A percentile compares a stretch with the other conserved stretches of the same genome.
Evolutionary conservation across 306 rosid genomes (phyloP).

Genomic region (Casuarina cunninghamiana): DNA sequence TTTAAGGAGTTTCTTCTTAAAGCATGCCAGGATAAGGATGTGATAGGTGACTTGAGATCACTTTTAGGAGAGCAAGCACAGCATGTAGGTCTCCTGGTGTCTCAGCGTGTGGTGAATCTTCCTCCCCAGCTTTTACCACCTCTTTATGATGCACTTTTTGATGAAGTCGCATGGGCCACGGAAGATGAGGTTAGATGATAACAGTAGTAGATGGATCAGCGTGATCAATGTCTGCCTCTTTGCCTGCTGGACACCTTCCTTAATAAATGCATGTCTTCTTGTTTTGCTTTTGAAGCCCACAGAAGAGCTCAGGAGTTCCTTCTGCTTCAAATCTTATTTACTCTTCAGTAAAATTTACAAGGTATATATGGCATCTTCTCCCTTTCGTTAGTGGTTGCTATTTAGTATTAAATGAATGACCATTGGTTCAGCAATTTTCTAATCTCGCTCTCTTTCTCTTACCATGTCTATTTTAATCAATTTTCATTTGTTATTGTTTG

Average conservation of each 20-base stretch:
- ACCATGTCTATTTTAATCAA: neutral
- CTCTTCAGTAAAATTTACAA: slow-evolving; percentile 60
- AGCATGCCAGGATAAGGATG: slow-evolving; percentile 47
- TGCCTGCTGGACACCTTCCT: slow-evolving; percentile 15
- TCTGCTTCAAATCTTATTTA: slow-evolving; percentile 55
- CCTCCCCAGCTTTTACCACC: slow-evolving; percentile 84
- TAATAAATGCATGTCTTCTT: slow-evolving; percentile 22
- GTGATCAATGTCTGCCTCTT: slow-evolving; percentile 18
- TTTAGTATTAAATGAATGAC: slow-evolving; percentile 12
- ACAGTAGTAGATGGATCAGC: slow-evolving; percentile 27
- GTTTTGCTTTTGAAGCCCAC: slow-evolving; percentile 64
- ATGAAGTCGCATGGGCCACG: slow-evolving; percentile 87
- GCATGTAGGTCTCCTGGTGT: slow-evolving; percentile 66
- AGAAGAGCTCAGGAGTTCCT: slow-evolving; percentile 66
- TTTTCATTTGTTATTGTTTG: slow-evolving; percentile 21
- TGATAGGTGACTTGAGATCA: slow-evolving; percentile 41
- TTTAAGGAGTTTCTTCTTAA: slow-evolving; percentile 58
- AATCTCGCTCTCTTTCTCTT: neutral
- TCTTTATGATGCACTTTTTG: slow-evolving; percentile 79
- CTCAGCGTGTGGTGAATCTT: slow-evolving; percentile 76
- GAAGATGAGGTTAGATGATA: slow-evolving; percentile 86
- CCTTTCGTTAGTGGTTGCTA: neutral
- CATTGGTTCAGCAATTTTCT: slow-evolving; percentile 13
- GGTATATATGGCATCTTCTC: slow-evolving; percentile 48
- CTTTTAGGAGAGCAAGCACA: slow-evolving; percentile 60